phyloP scores from a whole-genome alignment of 805 yeast species.

The Saccharomycopsis selenospora region DNA sequence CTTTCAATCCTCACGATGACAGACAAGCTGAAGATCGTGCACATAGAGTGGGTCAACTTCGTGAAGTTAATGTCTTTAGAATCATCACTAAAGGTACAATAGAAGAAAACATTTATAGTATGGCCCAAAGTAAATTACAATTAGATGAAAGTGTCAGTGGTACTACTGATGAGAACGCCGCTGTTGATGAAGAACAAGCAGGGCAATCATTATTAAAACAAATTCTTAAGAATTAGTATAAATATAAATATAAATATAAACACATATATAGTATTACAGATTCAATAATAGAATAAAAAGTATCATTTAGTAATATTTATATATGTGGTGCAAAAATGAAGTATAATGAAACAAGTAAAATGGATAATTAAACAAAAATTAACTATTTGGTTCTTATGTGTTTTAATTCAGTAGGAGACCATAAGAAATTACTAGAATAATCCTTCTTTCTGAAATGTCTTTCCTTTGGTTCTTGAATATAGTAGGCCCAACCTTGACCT shows the following conservation, averaged over 20 bases:
- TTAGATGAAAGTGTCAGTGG: conserved; percentile 41
- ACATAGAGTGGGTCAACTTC: conserved; percentile 91
- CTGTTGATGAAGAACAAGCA: not conserved
- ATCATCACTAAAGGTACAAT: conserved; percentile 68
- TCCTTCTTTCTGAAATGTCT: conserved; percentile 70
- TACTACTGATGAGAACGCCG: not conserved
- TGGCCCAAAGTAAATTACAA: conserved; percentile 88
- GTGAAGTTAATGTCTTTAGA: conserved; percentile 73
- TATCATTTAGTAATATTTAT: too few relatives aligned
- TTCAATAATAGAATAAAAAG: too few relatives aligned
- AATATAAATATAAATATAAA: too few relatives aligned
- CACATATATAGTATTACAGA: too few relatives aligned
- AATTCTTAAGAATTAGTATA: too few relatives aligned
- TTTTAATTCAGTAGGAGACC: conserved; percentile 63
- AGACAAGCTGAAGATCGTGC: conserved; percentile 98
- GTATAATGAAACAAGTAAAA: too few relatives aligned
- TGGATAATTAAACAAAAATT: not conserved
- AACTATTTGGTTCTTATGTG: conserved; percentile 69
- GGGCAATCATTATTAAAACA: not conserved
- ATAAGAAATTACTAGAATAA: conserved; percentile 64
- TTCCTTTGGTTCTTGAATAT: conserved; percentile 72
- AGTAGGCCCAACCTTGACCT: conserved; percentile 81
- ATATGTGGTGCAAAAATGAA: too few relatives aligned
- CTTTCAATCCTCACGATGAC: conserved; percentile 97
- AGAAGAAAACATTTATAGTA: conserved; percentile 78